Base-by-base conservation (phyloP, 768 basidiomycete species). In the Suillus subluteus region DNA sequence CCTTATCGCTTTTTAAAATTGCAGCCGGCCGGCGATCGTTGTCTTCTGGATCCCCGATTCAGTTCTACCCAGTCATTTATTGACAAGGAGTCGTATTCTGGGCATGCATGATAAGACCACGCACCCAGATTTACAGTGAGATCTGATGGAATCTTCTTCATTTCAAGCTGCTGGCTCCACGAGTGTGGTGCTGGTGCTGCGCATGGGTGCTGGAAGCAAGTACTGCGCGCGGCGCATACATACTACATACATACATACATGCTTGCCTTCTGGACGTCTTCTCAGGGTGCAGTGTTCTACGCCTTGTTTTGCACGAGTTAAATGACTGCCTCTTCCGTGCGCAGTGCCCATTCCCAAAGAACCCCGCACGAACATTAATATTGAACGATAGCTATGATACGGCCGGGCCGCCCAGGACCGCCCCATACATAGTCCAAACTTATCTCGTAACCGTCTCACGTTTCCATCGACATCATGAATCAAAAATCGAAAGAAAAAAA, bases 1-100 rank as follows among this genome's bases (percentile, higher is more conserved):
- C 26, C 58, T 40, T 68, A 71, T 62, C 61, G 62, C 61, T 66
- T 58, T 55, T 32, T 58, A 64, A 32, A 32, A 55, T 55, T 55
- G 9, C 54, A 32, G 11, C 54, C 54, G 54, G 30, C 30, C 16
- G 54, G 58, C 58, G 38, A 8, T 18, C 37, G n/a, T 2, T 58
- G 38, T 16, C 1, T 38, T 38, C 58, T 38, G 58, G 4, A 40
- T 40, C n/a, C n/a, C 52, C 52, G 26, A 52, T 52, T 52, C 52
- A 52, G 30, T 30, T 55, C 13, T 52, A 15, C 13, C 6, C 26
- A 15, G 23, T 52, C 50, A 30, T 55, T 18, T 30, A 30, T 55
- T 55, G 54, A 32, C 54, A 32, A 4, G 9, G 54, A 6, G 54
- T 55, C 23, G 23, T 52, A 26, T 26, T 26, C 3, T 26, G 50